Conservation (phyloP, 768 basidiomycete species). For the Clitopilus hobsonii region DNA sequence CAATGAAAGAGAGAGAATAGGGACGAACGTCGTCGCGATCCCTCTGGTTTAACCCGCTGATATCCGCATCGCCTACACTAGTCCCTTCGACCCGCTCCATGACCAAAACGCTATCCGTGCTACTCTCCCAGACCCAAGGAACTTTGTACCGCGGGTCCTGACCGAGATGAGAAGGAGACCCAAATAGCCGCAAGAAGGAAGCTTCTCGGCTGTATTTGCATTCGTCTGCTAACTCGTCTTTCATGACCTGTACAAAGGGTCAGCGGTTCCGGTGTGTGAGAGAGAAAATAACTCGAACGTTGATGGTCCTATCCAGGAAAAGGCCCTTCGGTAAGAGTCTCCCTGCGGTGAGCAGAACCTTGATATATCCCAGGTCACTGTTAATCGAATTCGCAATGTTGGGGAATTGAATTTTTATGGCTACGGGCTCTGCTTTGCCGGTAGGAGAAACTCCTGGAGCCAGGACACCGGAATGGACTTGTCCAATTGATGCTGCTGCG, state of each 20-base stretch:
- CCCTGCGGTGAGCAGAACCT: conserved; percentile 75
- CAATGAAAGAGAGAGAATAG: neutral
- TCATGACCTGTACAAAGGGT: conserved; percentile 60
- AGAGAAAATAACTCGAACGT: conserved; percentile 32
- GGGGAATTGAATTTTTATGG: conserved; percentile 94
- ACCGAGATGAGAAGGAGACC: conserved; percentile 43
- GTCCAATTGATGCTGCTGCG: conserved; percentile 95
- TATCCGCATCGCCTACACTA: conserved; percentile 66
- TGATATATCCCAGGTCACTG: conserved; percentile 84
- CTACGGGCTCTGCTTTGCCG: conserved; percentile 52
- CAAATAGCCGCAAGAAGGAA: conserved; percentile 59
- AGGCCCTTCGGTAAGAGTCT: conserved; percentile 81
- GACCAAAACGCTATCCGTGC: conserved; percentile 79
- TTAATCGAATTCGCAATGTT: conserved; percentile 83
- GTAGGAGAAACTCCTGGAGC: conserved; percentile 48
- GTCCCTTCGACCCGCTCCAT: conserved; percentile 83
- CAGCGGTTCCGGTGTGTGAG: neutral
- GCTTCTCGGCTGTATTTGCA: conserved; percentile 90
- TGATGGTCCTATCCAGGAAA: conserved; percentile 84
- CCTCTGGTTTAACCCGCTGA: conserved; percentile 50
- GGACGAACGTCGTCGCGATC: conserved; percentile 68
- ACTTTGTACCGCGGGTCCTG: conserved; percentile 69
- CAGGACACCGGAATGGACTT: conserved; percentile 81
- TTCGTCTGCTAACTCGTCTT: conserved; percentile 85
- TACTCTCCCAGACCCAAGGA: conserved; percentile 82